phyloP scores from a whole-genome alignment of 2,329 filamentous ascomycete species.

The Kalmusia sp. region DNA sequence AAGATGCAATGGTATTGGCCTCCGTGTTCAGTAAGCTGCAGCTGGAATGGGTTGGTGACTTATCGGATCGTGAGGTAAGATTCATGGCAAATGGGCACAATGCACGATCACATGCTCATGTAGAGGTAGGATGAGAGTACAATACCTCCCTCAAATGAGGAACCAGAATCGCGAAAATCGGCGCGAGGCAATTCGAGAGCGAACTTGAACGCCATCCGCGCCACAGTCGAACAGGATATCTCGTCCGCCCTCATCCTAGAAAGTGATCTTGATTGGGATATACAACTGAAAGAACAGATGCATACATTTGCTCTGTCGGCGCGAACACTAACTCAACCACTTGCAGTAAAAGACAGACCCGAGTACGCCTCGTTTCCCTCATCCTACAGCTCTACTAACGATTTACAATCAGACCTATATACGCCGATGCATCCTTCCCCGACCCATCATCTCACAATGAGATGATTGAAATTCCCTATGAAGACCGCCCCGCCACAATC shows the following conservation, averaged over 20 bases:
- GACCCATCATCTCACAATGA: conserved; percentile 1
- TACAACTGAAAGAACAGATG: conserved; percentile 19
- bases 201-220: conserved; percentile 10
- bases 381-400: background rate
- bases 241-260: conserved; percentile 18
- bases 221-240: conserved; percentile 4
- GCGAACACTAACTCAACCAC: conserved; percentile 9
- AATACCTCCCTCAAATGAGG: background rate
- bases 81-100: background rate
- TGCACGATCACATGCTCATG: background rate
- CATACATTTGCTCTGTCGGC: conserved; percentile 12
- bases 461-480: background rate
- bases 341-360: background rate
- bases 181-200: conserved; percentile 10
- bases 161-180: background rate
- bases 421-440: conserved; percentile 15
- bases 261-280: conserved; percentile 24
- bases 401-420: background rate
- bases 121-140: background rate
- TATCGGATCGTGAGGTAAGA: conserved; percentile 35
- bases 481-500: conserved; percentile 11
- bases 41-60: conserved; percentile 55
- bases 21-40: conserved; percentile 53
- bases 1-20: conserved; percentile 57
- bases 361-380: background rate